Base-by-base conservation (phyloP, 2,329 filamentous ascomycete species). In the Aspergillus carbonarius region DNA sequence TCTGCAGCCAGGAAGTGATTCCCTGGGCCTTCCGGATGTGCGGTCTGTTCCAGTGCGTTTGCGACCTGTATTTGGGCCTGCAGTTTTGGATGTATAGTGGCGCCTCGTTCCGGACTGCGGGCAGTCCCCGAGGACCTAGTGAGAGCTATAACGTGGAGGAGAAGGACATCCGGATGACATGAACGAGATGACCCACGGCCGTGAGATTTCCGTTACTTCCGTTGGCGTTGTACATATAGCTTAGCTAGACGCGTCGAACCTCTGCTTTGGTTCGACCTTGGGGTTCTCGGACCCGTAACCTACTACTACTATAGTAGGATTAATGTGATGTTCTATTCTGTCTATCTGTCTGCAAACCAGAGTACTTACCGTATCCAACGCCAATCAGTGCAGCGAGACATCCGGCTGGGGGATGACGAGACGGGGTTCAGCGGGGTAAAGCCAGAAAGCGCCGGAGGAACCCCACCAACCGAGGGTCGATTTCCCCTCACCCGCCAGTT, bases 11-110 rank as follows among this genome's bases (percentile, higher is more conserved):
- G 35, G 72, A 78, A 50, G 65, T 69, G 50, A 76, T 82, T 37
- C 79, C 79, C 1, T 80, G 76, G 76, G 74, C 78, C 3, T 82
- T 82, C 68, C 77, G 77, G 54, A 59, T 81, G 46, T 81, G 79
- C 59, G 79, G 75, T 32, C 76, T 81, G 52, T 79, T 82, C 66
- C 79, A 82, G 65, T 79, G 76, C 47, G 69, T 74, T 20, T 81
- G 79, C 61, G 79, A 82, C 60, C 68, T 68, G 42, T 80, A 80
- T 60, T 66, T 82, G 58, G 79, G 79, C 18, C 57, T 79, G 44
- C 79, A 82, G 61, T 81, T 78, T 62, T 79, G 71, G 68, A 76
- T 78, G 70, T 82, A 78, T 59, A 76, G 73, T n/a, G 70, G 70
- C 23, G 68, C 70, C 30, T 61, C 64, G 20, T 55, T 55, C 32